Evolutionary conservation across 352 stramenopile species (phyloP), one percentile per base, ranked within the genome.

Genomic region (Paralagenidium karlingii): DNA sequence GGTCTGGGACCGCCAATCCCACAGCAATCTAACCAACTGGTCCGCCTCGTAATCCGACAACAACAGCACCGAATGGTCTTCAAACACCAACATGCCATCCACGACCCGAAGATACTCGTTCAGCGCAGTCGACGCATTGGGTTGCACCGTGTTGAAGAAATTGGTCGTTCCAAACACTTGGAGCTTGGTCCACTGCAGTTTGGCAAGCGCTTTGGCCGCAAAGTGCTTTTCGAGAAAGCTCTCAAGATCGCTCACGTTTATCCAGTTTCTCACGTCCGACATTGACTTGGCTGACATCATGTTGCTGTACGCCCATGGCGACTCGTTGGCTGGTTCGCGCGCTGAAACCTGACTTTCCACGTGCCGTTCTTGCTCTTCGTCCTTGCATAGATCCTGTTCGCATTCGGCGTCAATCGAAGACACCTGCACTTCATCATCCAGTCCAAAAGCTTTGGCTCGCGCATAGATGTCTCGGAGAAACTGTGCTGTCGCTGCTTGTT

Each of bases 331-430:
- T n/a, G n/a, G n/a, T n/a, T n/a, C n/a, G n/a, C n/a, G n/a, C n/a
- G n/a, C n/a, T n/a, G n/a, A n/a, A n/a, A n/a, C n/a, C n/a, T n/a
- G 34, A 0, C 50, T 16, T 34, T 73, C 53, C 0, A 33, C 12
- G 13, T 68, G 36, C 13, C 61, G 39, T 32, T 78, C 44, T 15
- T 61, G 32, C 25, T 76, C 63, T 24, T 77, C 51, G 32, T 81
- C 55, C 10, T 73, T 36, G 15, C 77, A 63, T n/a, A 81, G 25
- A 43, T 82, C 63, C 8, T 58, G 63, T 44, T 81, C 68, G 10
- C 61, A 81, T 33, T 82, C 57, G 28, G 71, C 59, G 12, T 43
- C 58, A 32, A 68, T 68, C 0, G 51, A 40, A 11, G 51, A 67
- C 15, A 70, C 41, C 5, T 65, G 50, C 0, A 78, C 46, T 38